Evolutionary conservation across 2,329 filamentous ascomycete genomes (phyloP).

Genomic region (Ilyonectria sp.): DNA sequence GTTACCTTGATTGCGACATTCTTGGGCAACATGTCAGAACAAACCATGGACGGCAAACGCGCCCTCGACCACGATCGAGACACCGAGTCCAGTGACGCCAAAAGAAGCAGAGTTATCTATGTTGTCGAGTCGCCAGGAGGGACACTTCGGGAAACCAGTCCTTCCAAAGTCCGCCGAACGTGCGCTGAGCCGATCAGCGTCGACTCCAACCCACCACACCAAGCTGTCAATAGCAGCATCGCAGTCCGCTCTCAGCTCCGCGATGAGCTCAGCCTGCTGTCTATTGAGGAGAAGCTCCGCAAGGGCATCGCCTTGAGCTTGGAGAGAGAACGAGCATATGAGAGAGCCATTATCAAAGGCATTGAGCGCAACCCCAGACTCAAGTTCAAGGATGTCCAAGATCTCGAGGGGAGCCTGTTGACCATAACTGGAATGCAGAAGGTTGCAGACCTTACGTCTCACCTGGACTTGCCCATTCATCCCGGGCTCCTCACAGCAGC

Average conservation of each 20-base stretch:
- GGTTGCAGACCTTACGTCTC: constrained; percentile 13
- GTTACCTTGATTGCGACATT: not conserved
- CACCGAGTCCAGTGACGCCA: not conserved
- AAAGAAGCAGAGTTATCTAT: constrained; percentile 15
- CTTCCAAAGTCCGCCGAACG: constrained; percentile 7
- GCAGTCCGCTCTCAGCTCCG: not conserved
- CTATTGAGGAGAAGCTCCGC: constrained; percentile 36
- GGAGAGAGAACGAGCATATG: constrained; percentile 23
- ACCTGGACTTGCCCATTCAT: constrained; percentile 17
- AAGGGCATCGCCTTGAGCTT: constrained; percentile 41
- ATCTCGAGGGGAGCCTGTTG: not conserved
- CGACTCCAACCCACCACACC: not conserved
- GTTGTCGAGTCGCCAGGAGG: constrained; percentile 37
- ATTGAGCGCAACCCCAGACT: not conserved
- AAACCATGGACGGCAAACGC: not conserved
- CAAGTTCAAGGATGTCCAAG: not conserved
- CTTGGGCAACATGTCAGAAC: not conserved
- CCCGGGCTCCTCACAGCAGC: not conserved
- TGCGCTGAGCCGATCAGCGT: not conserved
- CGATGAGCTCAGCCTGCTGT: constrained; percentile 31
- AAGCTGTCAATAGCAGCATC: not conserved
- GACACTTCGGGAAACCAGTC: constrained; percentile 31
- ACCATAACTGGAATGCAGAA: constrained; percentile 30
- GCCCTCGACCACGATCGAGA: not conserved
- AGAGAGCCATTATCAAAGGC: not conserved